Percentiles rank a stretch among this genome's conserved stretches.
phyloP scores from a whole-genome alignment of 1,284 basidiomycete species.

The Austropuccinia psidii region DNA sequence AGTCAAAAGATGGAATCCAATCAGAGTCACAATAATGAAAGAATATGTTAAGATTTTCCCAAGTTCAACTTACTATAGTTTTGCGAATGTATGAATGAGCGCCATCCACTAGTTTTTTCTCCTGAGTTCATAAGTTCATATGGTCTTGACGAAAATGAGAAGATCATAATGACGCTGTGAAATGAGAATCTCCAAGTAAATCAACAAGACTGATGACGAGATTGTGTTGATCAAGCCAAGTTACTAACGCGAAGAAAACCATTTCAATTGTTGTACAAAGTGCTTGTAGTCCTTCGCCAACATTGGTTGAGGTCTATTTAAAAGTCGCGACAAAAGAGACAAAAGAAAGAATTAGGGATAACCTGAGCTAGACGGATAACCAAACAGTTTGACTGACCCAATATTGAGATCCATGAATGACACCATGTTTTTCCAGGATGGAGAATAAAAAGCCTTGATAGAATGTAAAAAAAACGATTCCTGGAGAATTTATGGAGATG shows the following conservation, averaged over 20 bases:
- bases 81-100: slow-evolving; percentile 30
- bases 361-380: too few relatives aligned
- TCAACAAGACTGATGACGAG: not conserved
- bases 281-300: slow-evolving; percentile 29
- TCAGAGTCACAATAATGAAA: not conserved
- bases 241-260: slow-evolving; percentile 23
- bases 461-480: slow-evolving; percentile 64
- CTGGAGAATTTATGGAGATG: slow-evolving; percentile 44
- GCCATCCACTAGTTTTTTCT: slow-evolving; percentile 1
- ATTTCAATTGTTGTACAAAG: slow-evolving; percentile 33
- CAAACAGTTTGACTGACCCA: slow-evolving; percentile 30
- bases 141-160: slow-evolving; percentile 16
- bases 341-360: not conserved
- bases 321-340: not conserved
- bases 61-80: slow-evolving; percentile 22
- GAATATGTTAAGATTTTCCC: not conserved
- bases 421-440: slow-evolving; percentile 18
- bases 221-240: not conserved
- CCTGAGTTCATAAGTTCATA: slow-evolving; percentile 7
- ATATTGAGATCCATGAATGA: slow-evolving; percentile 17
- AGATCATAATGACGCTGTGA: slow-evolving; percentile 25
- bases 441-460: slow-evolving; percentile 43
- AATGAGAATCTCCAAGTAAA: not conserved
- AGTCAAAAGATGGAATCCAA: not conserved
- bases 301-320: slow-evolving; percentile 28